Evolutionary conservation across 108 stramenopile species (phyloP).

Genomic region (Nitzschia putrida): DNA sequence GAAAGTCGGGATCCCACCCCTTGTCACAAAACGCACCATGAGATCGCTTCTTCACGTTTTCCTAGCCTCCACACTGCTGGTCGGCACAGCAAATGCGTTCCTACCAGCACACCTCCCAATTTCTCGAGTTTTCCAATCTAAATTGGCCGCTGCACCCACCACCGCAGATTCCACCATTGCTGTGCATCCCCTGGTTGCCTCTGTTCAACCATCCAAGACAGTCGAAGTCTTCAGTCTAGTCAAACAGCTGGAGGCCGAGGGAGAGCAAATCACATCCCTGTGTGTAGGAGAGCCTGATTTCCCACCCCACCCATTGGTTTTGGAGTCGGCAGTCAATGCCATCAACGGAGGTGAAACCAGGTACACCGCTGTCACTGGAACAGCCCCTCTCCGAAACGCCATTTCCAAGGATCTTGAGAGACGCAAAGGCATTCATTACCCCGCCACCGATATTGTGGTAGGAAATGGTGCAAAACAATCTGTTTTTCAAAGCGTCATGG

Average conservation of each 20-base stretch:
- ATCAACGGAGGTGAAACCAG: slow-evolving; percentile 70
- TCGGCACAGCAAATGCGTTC: no score
- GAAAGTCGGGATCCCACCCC: not conserved
- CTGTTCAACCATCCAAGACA: slow-evolving; percentile 77
- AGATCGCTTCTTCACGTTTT: not conserved
- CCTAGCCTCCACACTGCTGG: not conserved
- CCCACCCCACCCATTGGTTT: slow-evolving; percentile 79
- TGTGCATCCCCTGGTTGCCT: slow-evolving; percentile 65
- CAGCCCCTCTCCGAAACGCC: slow-evolving; percentile 75
- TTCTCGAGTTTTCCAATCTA: no score
- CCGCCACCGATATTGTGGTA: slow-evolving; percentile 87
- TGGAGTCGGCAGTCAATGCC: slow-evolving; percentile 80
- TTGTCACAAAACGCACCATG: not conserved
- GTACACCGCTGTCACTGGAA: slow-evolving; percentile 96
- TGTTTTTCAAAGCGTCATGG: slow-evolving; percentile 89
- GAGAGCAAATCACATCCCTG: slow-evolving; percentile 81
- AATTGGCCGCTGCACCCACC: not conserved
- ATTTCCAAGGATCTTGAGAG: slow-evolving; percentile 82
- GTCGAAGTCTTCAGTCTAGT: slow-evolving; percentile 83
- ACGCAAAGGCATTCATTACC: slow-evolving; percentile 86
- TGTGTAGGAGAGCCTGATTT: slow-evolving; percentile 99
- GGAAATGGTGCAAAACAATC: slow-evolving; percentile 97
- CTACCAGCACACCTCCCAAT: no score
- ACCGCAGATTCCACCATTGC: not conserved
- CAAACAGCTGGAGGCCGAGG: slow-evolving; percentile 83